phyloP scores from a whole-genome alignment of 805 yeast species.

The Isabelozyma heimii region DNA sequence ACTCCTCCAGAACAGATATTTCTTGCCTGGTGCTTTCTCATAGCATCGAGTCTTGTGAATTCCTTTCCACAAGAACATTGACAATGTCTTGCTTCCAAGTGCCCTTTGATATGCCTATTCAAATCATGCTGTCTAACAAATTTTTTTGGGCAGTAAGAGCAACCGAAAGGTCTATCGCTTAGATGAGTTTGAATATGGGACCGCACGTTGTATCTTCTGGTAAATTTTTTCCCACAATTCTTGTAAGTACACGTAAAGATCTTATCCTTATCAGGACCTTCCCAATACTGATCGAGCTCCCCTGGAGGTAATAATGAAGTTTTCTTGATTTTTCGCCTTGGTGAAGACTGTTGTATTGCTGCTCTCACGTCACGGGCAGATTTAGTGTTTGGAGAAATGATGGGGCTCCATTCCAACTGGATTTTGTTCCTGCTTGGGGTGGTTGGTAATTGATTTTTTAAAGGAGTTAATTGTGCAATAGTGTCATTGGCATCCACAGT shows the following conservation, averaged over 20 bases:
- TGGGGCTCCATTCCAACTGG: slow-evolving; percentile 43
- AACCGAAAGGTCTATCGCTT: slow-evolving; percentile 87
- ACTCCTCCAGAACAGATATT: slow-evolving; percentile 81
- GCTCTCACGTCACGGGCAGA: slow-evolving; percentile 16
- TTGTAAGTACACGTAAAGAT: slow-evolving; percentile 72
- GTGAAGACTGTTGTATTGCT: slow-evolving; percentile 45
- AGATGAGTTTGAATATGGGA: slow-evolving; percentile 97
- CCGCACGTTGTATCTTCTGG: slow-evolving; percentile 86
- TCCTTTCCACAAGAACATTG: slow-evolving; percentile 92
- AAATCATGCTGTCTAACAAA: slow-evolving; percentile 96
- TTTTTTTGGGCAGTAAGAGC: slow-evolving; percentile 73
- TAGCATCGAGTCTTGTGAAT: slow-evolving; percentile 86
- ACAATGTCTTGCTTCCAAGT: slow-evolving; percentile 62
- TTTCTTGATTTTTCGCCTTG: slow-evolving; percentile 48
- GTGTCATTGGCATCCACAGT: slow-evolving; percentile 40
- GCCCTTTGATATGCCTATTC: slow-evolving; percentile 85
- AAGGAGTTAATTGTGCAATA: slow-evolving; percentile 38
- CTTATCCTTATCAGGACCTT: slow-evolving; percentile 73
- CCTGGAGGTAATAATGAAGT: slow-evolving; percentile 84
- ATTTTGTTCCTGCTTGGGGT: slow-evolving; percentile 34
- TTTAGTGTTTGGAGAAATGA: slow-evolving; percentile 36
- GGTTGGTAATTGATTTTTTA: slow-evolving; percentile 29
- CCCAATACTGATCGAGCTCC: slow-evolving; percentile 76
- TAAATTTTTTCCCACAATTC: slow-evolving; percentile 78
- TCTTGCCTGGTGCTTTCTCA: slow-evolving; percentile 74